Percentiles rank a stretch among this genome's conserved stretches.
These are phyloP conservation scores for Neonectria faginata DNA, from an alignment of 2,329 filamentous ascomycete species.

Conservation along the genomic window DNA sequence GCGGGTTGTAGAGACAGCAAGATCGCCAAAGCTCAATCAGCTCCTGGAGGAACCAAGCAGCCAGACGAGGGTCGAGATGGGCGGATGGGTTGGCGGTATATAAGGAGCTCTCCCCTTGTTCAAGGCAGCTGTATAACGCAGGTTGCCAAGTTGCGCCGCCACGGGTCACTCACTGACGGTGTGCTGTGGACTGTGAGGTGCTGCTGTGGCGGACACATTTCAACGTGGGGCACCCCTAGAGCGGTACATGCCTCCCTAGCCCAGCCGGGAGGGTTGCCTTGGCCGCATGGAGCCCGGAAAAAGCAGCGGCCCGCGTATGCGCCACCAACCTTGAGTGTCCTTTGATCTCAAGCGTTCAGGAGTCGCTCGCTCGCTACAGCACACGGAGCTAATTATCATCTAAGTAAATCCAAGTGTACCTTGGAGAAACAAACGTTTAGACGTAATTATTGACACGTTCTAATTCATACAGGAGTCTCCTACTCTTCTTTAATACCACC, in stretches of 20 bases:
- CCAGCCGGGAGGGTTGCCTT: neutral
- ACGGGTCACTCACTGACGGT: constrained; percentile 41
- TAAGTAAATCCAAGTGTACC: neutral
- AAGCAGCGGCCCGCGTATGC: constrained; percentile 29
- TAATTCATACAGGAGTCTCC: constrained; percentile 5
- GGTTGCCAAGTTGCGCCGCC: constrained; percentile 45
- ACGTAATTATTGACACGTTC: constrained; percentile 8
- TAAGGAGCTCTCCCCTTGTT: constrained; percentile 31
- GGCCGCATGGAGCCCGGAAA: constrained; percentile 20
- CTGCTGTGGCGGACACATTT: constrained; percentile 46
- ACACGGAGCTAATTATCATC: neutral
- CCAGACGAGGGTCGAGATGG: constrained; percentile 12
- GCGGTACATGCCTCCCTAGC: constrained; percentile 34
- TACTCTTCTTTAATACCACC: constrained; percentile 2
- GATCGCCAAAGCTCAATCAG: constrained; percentile 40
- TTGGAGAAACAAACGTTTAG: neutral
- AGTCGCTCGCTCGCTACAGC: neutral
- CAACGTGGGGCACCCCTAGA: constrained; percentile 42
- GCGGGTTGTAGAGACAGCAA: constrained; percentile 18
- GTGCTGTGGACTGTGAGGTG: constrained; percentile 41
- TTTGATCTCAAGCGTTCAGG: neutral
- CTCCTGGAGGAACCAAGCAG: constrained; percentile 32
- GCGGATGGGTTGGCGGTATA: constrained; percentile 17
- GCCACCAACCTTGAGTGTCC: neutral
- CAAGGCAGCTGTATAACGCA: constrained; percentile 44